Percentiles rank a stretch among this genome's conserved stretches.
Evolutionary conservation across 2,329 filamentous ascomycete species (phyloP).

Genomic region (Paraphoma sp.): DNA sequence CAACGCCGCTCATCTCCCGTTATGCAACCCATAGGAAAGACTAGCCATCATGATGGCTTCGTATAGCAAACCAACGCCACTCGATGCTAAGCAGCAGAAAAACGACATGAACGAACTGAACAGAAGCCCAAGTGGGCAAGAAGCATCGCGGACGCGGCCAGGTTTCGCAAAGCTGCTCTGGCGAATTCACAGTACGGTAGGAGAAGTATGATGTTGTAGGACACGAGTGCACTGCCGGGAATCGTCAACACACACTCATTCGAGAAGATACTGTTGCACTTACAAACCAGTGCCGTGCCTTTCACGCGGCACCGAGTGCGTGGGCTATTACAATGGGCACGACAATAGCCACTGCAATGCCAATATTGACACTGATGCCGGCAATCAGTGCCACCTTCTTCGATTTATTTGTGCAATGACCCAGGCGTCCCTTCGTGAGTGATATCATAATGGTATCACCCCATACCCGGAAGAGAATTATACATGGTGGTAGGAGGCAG

Average conservation of each 20-base stretch:
- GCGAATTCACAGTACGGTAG: no score
- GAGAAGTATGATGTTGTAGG: not conserved
- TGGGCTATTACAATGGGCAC: constrained; percentile 33
- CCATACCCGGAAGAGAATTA: constrained; percentile 44
- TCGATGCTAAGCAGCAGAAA: not conserved
- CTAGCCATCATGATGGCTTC: not conserved
- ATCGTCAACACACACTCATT: not conserved
- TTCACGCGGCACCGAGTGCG: constrained; percentile 11
- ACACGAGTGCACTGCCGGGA: not conserved
- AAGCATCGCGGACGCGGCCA: no score
- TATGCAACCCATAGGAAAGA: not conserved
- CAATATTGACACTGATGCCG: constrained; percentile 38
- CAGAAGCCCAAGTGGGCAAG: no score
- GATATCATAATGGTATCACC: constrained; percentile 41
- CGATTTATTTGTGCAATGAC: constrained; percentile 34
- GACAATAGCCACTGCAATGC: constrained; percentile 26
- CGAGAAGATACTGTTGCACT: not conserved
- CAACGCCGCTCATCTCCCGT: not conserved
- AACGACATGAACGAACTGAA: not conserved
- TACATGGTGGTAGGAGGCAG: constrained; percentile 43
- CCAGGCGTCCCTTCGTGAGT: constrained; percentile 38
- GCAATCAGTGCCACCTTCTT: constrained; percentile 40
- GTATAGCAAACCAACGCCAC: not conserved
- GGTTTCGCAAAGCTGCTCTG: no score
- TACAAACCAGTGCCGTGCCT: not conserved